Evolutionary conservation across 805 yeast species (phyloP).

Genomic region (Nadsonia fulvescens): DNA sequence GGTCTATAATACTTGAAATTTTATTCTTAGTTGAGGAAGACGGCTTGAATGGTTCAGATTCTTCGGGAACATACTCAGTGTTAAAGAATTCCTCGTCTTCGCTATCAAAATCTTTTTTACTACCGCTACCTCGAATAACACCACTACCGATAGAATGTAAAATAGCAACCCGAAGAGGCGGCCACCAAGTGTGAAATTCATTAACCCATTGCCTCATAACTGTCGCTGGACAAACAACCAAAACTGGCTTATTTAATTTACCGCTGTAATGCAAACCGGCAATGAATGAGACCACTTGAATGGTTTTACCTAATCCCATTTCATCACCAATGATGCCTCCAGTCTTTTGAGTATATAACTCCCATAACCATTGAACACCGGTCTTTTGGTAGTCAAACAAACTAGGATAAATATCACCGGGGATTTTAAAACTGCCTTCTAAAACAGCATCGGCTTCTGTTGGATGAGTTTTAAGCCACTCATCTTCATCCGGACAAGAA

Average conservation of each 20-base stretch:
- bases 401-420: slow-evolving; percentile 79
- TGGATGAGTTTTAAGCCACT: slow-evolving; percentile 70
- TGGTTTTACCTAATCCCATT: slow-evolving; percentile 95
- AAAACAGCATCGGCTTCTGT: slow-evolving; percentile 53
- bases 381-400: slow-evolving; percentile 89
- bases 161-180: slow-evolving; percentile 71
- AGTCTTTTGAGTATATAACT: slow-evolving; percentile 67
- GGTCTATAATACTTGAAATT: slow-evolving; percentile 33
- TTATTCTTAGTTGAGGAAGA: slow-evolving; percentile 18
- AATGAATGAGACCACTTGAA: slow-evolving; percentile 76
- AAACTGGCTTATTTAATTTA: slow-evolving; percentile 52
- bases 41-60: slow-evolving; percentile 8
- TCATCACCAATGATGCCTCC: slow-evolving; percentile 97
- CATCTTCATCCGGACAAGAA: slow-evolving; percentile 19
- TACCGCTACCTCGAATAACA: slow-evolving; percentile 26
- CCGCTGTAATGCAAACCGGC: slow-evolving; percentile 83
- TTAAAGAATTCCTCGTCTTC: slow-evolving; percentile 14
- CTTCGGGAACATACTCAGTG: slow-evolving; percentile 13
- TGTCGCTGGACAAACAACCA: slow-evolving; percentile 92
- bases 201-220: slow-evolving; percentile 94
- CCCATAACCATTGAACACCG: slow-evolving; percentile 96
- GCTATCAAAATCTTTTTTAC: slow-evolving; percentile 4
- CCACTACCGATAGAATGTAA: slow-evolving; percentile 88
- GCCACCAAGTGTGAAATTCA: slow-evolving; percentile 97
- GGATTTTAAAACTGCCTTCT: slow-evolving; percentile 52